Base-by-base conservation (phyloP, 2,329 filamentous ascomycete genomes). In the Pseudocercospora vitis region DNA sequence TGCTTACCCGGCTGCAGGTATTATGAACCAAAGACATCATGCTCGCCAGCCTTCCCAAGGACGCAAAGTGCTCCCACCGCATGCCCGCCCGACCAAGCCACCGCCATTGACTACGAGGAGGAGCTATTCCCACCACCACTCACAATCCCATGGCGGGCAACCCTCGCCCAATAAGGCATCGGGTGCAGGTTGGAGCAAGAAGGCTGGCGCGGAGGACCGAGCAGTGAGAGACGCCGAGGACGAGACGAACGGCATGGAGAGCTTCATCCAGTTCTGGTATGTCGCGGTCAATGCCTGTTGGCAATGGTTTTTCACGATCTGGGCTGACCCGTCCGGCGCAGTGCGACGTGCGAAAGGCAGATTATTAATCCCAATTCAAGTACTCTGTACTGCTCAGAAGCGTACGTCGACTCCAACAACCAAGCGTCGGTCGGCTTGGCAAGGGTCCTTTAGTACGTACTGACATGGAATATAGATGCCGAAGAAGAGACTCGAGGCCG, bases 291-390 rank as follows among this genome's bases (percentile, higher is more conserved):
- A 12, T 31, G n/a, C 26, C 14, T 28, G n/a, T 7, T 48, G 14
- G 23, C 23, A 24, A 7, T 24, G 26, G 14, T 12, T 18, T 23
- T 32, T 33, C 32, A 48, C 12, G 14, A 23, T 12, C 50, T 45
- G 35, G 47, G 31, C 57, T 57, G 40, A 60, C 47, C 26, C 11
- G 16, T 33, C 18, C 11, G 23, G 35, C 42, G n/a, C 65, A 85
- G 82, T 70, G 79, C 82, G 58, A 83, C 79, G 65, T 86, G 83
- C 69, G 83, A 86, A 68, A 83, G 78, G 68, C 82, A 85, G 71
- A 85, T 86, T 63, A 78, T 81, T 49, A 77, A 79, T 26, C 83
- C 83, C 12, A 78, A 79, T 67, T 81, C 81, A 65, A 76, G 76
- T 12, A 75, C 84, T 33, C 73, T 86, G 39, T 86, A 86, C 68